These are phyloP conservation scores for Metarhizium guizhouense DNA, from an alignment of 2,329 filamentous ascomycete species.

Conservation along the genomic window DNA sequence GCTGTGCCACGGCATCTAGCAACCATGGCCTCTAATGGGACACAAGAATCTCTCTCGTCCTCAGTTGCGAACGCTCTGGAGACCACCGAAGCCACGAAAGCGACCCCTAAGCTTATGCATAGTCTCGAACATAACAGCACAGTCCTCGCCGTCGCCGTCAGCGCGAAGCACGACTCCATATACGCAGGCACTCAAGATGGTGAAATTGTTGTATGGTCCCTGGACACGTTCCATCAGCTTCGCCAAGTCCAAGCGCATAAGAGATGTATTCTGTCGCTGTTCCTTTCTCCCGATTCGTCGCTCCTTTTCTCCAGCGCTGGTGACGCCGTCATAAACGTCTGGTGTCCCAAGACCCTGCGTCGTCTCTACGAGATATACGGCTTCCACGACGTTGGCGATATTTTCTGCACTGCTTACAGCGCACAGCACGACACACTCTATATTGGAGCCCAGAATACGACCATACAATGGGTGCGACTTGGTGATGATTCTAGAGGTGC, in stretches of 20 bases:
- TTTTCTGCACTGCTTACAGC: constrained; percentile 92
- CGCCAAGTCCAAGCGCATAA: constrained; percentile 79
- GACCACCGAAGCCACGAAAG: constrained; percentile 10
- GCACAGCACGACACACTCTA: constrained; percentile 72
- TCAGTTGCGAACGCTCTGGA: constrained; percentile 10
- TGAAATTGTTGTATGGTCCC: constrained; percentile 85
- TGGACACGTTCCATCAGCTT: constrained; percentile 77
- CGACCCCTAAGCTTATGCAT: constrained; percentile 58
- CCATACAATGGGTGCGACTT: constrained; percentile 85
- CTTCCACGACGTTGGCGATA: constrained; percentile 86
- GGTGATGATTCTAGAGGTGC: constrained; percentile 53
- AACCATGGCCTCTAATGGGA: constrained; percentile 1
- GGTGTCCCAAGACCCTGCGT: constrained; percentile 69
- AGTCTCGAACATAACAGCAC: constrained; percentile 69
- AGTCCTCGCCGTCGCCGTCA: constrained; percentile 75
- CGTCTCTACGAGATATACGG: constrained; percentile 87
- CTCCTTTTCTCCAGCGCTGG: constrained; percentile 88
- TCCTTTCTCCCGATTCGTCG: constrained; percentile 63
- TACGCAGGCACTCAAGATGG: constrained; percentile 91
- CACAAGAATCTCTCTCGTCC: constrained; percentile 4
- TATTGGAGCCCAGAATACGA: constrained; percentile 87
- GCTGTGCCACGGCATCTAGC: not conserved
- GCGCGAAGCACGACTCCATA: constrained; percentile 66
- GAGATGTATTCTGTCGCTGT: constrained; percentile 80
- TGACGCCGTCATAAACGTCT: constrained; percentile 90